Conservation (phyloP, 306 rosid genomes). For the Fagus sylvatica region DNA sequence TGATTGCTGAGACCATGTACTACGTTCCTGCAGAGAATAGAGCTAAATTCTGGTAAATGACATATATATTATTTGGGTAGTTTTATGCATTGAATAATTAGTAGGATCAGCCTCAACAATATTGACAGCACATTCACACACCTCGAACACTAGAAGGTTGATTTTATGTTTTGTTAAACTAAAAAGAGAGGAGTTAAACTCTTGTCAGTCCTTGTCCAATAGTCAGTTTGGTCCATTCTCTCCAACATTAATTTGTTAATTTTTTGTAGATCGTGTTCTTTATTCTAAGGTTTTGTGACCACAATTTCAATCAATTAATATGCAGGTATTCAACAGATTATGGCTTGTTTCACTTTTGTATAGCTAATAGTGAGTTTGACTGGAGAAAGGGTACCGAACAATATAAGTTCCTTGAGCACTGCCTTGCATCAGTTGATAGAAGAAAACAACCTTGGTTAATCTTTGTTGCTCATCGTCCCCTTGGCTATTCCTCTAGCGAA, state of each 20-base stretch:
- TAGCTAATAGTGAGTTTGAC: constrained; percentile 85
- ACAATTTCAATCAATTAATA: constrained; percentile 2
- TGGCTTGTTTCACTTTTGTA: constrained; percentile 87
- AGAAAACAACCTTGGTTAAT: constrained; percentile 91
- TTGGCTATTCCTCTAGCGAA: constrained; percentile 70
- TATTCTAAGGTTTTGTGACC: neutral
- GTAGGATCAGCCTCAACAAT: neutral
- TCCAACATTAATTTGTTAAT: too few relatives aligned
- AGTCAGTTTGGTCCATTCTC: too few relatives aligned
- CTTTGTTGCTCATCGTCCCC: constrained; percentile 83
- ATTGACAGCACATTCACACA: too few relatives aligned
- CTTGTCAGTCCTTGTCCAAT: too few relatives aligned
- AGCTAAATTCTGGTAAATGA: constrained; percentile 80
- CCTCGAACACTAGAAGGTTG: too few relatives aligned
- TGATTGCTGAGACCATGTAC: constrained; percentile 80
- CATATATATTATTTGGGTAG: neutral
- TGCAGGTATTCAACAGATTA: constrained; percentile 78
- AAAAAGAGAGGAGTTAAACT: too few relatives aligned
- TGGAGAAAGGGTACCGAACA: constrained; percentile 93
- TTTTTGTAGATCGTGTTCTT: too few relatives aligned
- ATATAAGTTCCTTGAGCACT: constrained; percentile 81
- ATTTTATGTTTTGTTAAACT: too few relatives aligned
- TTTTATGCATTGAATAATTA: neutral
- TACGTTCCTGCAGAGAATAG: constrained; percentile 87
- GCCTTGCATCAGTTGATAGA: constrained; percentile 87